Conservation (phyloP, 129 eudicot genomes). For the Lactuca saligna region DNA sequence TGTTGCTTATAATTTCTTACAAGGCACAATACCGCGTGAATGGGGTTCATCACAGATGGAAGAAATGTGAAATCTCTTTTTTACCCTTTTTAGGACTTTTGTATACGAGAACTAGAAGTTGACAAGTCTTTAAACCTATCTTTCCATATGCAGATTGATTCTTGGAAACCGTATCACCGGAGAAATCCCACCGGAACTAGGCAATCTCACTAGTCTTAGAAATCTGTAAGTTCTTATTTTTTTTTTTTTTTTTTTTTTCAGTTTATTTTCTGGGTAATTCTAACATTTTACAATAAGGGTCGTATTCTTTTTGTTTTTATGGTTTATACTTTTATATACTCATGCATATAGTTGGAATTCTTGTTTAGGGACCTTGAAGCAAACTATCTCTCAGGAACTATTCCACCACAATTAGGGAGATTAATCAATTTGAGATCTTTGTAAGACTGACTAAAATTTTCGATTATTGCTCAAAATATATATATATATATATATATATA, state of each 20-base stretch:
- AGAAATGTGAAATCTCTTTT: slow-evolving; percentile 44
- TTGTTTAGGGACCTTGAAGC: slow-evolving; percentile 71
- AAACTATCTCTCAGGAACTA: slow-evolving; percentile 63
- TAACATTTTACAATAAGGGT: slow-evolving; percentile 9
- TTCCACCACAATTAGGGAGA: slow-evolving; percentile 67
- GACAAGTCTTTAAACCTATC: not conserved
- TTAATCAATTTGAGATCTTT: slow-evolving; percentile 48
- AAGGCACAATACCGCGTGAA: slow-evolving; percentile 71
- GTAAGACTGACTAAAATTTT: slow-evolving; percentile 39
- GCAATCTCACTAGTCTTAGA: slow-evolving; percentile 62
- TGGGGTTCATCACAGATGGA: slow-evolving; percentile 64
- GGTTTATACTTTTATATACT: not conserved
- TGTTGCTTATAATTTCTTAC: slow-evolving; percentile 71
- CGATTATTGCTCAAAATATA: not conserved
- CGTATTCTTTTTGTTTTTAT: slow-evolving; percentile 7
- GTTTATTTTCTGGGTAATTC: slow-evolving; percentile 8
- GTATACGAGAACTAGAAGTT: slow-evolving; percentile 3
- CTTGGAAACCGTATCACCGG: slow-evolving; percentile 77
- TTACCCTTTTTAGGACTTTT: not conserved
- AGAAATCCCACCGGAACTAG: slow-evolving; percentile 62
- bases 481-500: slow-evolving; percentile 10
- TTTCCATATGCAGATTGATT: slow-evolving; percentile 55
- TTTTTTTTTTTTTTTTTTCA: not conserved
- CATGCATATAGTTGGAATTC: slow-evolving; percentile 12
- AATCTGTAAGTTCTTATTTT: slow-evolving; percentile 49